phyloP scores from a whole-genome alignment of 225 moss, liverwort and hornwort species.

The Pseudoscleropodium purum region DNA sequence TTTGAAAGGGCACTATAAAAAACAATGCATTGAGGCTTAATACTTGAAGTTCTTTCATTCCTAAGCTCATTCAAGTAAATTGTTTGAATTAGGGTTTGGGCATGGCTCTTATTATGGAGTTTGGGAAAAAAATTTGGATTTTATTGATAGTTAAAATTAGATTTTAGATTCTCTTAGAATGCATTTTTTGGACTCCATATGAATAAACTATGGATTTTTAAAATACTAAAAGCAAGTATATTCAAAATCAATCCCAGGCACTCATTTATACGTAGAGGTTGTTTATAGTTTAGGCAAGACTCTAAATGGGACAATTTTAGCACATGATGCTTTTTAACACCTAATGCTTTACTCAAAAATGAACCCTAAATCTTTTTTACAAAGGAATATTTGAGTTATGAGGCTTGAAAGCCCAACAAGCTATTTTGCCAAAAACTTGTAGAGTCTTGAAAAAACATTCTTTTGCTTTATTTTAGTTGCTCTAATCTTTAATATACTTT shows the following conservation, averaged over 20 bases:
- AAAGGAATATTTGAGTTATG: not conserved
- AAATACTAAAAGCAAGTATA: not conserved
- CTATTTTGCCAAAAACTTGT: accelerated
- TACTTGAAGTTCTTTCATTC: not conserved
- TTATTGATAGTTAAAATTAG: not conserved
- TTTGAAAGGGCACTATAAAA: too few species aligned
- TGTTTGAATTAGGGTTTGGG: accelerated
- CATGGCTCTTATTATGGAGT: not conserved
- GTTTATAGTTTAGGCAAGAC: not conserved
- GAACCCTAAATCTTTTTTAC: not conserved
- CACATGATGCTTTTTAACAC: not conserved
- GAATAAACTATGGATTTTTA: not conserved
- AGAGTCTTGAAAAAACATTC: too few species aligned
- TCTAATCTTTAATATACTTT: not conserved
- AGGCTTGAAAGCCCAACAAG: accelerated
- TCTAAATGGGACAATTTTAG: not conserved
- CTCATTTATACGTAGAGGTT: not conserved
- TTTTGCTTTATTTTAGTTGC: not conserved
- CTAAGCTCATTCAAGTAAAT: not conserved
- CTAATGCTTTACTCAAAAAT: not conserved
- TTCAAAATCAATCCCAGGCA: accelerated
- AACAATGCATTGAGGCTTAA: too few species aligned
- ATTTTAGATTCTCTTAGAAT: not conserved
- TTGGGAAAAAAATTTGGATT: not conserved
- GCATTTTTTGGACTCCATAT: not conserved